Evolutionary conservation across 768 basidiomycete genomes (phyloP), one percentile per base, ranked within the genome.

Genomic region (Mycena amicta): DNA sequence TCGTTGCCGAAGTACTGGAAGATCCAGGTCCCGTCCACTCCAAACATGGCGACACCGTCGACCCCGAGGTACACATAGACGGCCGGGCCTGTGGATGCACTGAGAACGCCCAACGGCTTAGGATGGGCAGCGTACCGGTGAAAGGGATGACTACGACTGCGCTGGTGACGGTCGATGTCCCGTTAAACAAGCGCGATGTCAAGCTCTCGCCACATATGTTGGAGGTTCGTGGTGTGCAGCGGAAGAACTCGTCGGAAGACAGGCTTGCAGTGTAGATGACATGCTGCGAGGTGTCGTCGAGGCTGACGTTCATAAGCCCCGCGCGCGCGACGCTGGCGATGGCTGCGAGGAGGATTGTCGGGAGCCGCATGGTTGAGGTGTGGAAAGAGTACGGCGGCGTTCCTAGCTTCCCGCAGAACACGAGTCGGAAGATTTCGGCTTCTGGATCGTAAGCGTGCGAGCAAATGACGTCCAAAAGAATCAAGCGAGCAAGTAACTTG

Each of bases 131-230:
- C n/a, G 27, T 25, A 61, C 60, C 60, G 6, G 54, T 56, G 28
- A 61, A 61, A 3, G 55, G 29, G 28, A 61, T n/a, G 37, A 50
- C 28, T 8, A 56, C 52, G 3, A 53, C 22, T 5, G 43, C 20
- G n/a, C 31, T 23, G 1, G 60, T 61, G 15, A 54, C 5, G 1
- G 60, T 61, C 15, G 55, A 53, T 0, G 60, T 61, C 5, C 52
- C 30, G 39, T 61, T 57, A 39, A 53, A 57, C 3, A 53, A 23
- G 3, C n/a, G 33, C 5, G 8, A 8, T 6, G 39, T 50, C 25
- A 43, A 56, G 13, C 23, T 8, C 15, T 20, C 31, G 5, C 41
- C 23, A 16, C 60, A 61, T 29, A 16, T 12, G 6, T 12, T 4
- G 13, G 43, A 23, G 1, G 15, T 51, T 23, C 16, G 22, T 12